Evolutionary conservation across 2,329 filamentous ascomycete species (phyloP).

Genomic region (Trichocomaceae sp.): DNA sequence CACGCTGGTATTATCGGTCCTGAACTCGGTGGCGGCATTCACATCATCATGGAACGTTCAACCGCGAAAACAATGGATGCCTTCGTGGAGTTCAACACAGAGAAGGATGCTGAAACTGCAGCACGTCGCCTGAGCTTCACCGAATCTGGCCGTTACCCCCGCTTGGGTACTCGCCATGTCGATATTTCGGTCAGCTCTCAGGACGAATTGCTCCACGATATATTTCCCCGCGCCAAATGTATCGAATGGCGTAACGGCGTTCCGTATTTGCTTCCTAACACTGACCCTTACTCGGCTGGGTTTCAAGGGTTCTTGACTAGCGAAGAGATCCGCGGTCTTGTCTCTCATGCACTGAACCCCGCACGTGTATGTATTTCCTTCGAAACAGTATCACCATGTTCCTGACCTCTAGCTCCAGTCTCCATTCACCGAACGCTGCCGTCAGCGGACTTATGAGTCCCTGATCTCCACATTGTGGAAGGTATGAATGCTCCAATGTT

Average conservation of each 20-base stretch:
- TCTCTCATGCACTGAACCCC: constrained; percentile 44
- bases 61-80: constrained; percentile 53
- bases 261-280: constrained; percentile 28
- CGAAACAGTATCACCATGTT: not conserved
- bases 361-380: constrained; percentile 37
- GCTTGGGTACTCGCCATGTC: constrained; percentile 44
- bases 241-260: constrained; percentile 39
- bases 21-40: constrained; percentile 41
- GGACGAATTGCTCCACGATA: constrained; percentile 43
- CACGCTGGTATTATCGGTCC: constrained; percentile 34
- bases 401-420: constrained; percentile 30
- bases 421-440: constrained; percentile 44
- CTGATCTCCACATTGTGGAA: constrained; percentile 48
- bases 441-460: constrained; percentile 48
- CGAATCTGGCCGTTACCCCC: constrained; percentile 33
- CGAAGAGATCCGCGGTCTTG: constrained; percentile 44
- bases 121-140: constrained; percentile 31
- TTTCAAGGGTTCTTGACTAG: constrained; percentile 47
- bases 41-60: constrained; percentile 53
- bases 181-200: constrained; percentile 42
- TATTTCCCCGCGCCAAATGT: constrained; percentile 49
- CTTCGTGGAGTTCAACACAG: constrained; percentile 42
- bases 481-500: constrained; percentile 22
- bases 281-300: constrained; percentile 42
- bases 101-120: constrained; percentile 33